Evolutionary conservation across 1,284 basidiomycete genomes (phyloP).

Genomic region (Porogramme epimiltina): DNA sequence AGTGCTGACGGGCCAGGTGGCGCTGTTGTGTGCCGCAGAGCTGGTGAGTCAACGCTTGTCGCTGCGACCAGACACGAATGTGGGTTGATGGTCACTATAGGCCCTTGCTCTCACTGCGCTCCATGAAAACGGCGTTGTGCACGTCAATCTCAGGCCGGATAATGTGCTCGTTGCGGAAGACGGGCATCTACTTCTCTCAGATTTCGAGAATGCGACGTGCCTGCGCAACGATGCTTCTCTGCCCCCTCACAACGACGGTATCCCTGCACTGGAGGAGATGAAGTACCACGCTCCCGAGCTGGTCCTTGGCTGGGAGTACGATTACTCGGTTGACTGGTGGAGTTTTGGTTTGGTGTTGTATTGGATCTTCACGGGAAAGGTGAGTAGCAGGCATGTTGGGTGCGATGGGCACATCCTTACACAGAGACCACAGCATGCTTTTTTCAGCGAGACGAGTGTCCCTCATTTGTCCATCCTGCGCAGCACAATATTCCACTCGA

Average conservation of each 20-base stretch:
- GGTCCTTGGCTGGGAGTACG: constrained; percentile 70
- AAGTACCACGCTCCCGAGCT: constrained; percentile 76
- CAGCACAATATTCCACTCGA: constrained; percentile 28
- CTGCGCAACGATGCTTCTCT: constrained; percentile 39
- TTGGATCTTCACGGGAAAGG: constrained; percentile 65
- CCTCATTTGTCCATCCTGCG: constrained; percentile 23
- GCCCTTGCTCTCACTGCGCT: constrained; percentile 23
- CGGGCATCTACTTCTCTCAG: constrained; percentile 61
- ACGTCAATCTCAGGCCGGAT: constrained; percentile 56
- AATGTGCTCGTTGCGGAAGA: constrained; percentile 65
- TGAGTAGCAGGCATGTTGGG: constrained; percentile 31
- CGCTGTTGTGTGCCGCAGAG: constrained; percentile 25
- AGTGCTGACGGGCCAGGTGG: constrained; percentile 17
- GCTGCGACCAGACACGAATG: background rate
- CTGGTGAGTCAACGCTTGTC: constrained; percentile 16
- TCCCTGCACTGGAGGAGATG: constrained; percentile 1
- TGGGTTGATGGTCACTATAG: constrained; percentile 8
- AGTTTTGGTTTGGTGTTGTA: constrained; percentile 76
- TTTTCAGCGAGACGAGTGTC: constrained; percentile 24
- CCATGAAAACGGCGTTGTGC: constrained; percentile 30
- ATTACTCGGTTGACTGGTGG: constrained; percentile 83
- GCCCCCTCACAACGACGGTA: background rate
- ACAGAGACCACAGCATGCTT: constrained; percentile 37
- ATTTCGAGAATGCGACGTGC: constrained; percentile 31
- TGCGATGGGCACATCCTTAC: background rate